Conservation (phyloP, 2,329 filamentous ascomycete genomes). For the Penicillium crustosum region DNA sequence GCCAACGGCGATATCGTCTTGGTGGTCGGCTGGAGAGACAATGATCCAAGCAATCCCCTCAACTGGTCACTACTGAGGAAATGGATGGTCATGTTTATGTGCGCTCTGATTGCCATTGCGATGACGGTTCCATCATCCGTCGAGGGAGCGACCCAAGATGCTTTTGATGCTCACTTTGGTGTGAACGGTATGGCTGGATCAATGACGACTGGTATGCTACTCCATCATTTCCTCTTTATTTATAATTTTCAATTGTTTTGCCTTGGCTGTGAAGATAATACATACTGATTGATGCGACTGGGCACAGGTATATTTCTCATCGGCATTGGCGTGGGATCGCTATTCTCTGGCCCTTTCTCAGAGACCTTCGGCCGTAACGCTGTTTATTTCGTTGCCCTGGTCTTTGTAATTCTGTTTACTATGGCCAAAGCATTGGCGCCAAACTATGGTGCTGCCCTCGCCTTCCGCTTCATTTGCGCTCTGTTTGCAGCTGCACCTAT, state of each 20-base stretch:
- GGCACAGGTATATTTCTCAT: conserved; percentile 31
- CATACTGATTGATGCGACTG: neutral
- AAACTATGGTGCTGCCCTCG: conserved; percentile 50
- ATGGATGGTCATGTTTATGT: conserved; percentile 15
- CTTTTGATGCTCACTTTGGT: conserved; percentile 11
- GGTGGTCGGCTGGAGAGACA: conserved; percentile 9
- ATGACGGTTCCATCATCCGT: conserved; percentile 14
- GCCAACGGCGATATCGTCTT: neutral
- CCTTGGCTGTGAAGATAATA: neutral
- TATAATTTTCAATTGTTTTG: neutral
- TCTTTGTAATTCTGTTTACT: conserved; percentile 50
- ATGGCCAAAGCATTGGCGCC: conserved; percentile 49
- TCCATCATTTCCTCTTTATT: neutral
- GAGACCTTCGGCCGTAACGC: conserved; percentile 52
- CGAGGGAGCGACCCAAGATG: conserved; percentile 12
- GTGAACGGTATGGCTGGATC: conserved; percentile 16
- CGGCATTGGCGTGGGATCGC: conserved; percentile 50
- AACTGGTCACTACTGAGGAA: conserved; percentile 11
- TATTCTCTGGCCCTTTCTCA: conserved; percentile 51
- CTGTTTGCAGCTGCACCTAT: conserved; percentile 47
- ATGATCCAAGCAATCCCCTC: conserved; percentile 14
- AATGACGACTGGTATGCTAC: conserved; percentile 11
- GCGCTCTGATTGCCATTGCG: conserved; percentile 12
- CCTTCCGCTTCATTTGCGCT: conserved; percentile 52
- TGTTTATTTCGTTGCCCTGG: conserved; percentile 49